Evolutionary conservation across 2,329 filamentous ascomycete genomes (phyloP).

Genomic region (Venturia nashicola): DNA sequence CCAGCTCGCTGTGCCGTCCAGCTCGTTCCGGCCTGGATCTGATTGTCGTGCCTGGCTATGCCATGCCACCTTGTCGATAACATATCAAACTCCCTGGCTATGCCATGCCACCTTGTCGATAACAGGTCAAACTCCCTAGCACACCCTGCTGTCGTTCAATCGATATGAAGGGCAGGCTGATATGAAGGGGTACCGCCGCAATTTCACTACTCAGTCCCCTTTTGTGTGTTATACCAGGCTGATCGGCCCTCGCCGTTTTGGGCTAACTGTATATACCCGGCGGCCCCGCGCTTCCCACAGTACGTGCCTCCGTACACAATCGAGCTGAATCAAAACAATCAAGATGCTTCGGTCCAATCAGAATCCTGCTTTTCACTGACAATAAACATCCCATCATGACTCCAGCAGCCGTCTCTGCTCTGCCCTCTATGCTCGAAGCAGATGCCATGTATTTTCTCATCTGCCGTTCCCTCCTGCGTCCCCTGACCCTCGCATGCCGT

Average conservation of each 20-base stretch:
- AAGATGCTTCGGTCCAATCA: neutral
- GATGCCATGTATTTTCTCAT: neutral
- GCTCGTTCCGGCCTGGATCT: too few relatives aligned
- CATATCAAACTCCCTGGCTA: neutral
- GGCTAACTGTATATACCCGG: too few relatives aligned
- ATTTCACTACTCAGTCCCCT: neutral
- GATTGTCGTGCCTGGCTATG: too few relatives aligned
- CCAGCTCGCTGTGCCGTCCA: too few relatives aligned
- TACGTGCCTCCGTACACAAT: too few relatives aligned
- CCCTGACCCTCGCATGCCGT: neutral
- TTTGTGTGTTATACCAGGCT: too few relatives aligned
- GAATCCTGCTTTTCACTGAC: neutral
- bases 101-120: neutral
- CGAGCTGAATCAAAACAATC: conserved; percentile 1
- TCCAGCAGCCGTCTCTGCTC: too few relatives aligned
- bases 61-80: neutral
- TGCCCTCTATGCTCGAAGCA: neutral
- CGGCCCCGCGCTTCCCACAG: too few relatives aligned
- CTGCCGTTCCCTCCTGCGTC: neutral
- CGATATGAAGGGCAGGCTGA: neutral
- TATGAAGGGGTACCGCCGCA: neutral
- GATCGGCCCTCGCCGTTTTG: neutral
- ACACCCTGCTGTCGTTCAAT: neutral
- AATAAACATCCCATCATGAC: neutral
- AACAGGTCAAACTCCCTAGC: neutral